Conservation (phyloP, 345 rosid genomes). For the Heritiera fomes region DNA sequence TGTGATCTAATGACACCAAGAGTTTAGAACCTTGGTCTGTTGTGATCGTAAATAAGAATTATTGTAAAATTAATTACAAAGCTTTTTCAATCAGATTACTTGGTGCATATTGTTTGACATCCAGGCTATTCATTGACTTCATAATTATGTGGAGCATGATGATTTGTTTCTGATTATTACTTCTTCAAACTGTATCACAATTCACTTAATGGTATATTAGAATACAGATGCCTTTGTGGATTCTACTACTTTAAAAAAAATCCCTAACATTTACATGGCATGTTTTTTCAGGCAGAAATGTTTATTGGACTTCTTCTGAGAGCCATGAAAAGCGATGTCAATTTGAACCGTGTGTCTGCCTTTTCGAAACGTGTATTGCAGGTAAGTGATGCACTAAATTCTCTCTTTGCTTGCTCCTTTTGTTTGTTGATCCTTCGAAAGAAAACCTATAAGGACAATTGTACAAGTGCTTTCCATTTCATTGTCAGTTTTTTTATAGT, state of each 20-base stretch:
- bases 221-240: not conserved
- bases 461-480: not conserved
- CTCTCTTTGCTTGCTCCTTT: not conserved
- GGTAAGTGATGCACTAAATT: constrained; percentile 42
- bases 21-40: not conserved
- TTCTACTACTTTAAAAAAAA: not conserved
- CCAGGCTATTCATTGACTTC: not conserved
- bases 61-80: not conserved
- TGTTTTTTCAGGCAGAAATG: constrained; percentile 73
- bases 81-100: not conserved
- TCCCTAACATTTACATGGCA: not conserved
- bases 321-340: constrained; percentile 89
- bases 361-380: constrained; percentile 90
- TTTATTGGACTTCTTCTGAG: constrained; percentile 88
- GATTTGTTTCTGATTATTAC: not conserved
- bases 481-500: not conserved
- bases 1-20: not conserved
- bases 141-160: not conserved
- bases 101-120: not conserved
- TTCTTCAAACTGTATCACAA: not conserved
- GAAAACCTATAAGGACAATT: not conserved
- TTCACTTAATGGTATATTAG: not conserved
- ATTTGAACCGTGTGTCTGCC: constrained; percentile 84
- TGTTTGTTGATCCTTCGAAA: not conserved
- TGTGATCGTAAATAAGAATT: not conserved